Conservation (phyloP, 108 stramenopile genomes). For the Parietichytrium sp. region DNA sequence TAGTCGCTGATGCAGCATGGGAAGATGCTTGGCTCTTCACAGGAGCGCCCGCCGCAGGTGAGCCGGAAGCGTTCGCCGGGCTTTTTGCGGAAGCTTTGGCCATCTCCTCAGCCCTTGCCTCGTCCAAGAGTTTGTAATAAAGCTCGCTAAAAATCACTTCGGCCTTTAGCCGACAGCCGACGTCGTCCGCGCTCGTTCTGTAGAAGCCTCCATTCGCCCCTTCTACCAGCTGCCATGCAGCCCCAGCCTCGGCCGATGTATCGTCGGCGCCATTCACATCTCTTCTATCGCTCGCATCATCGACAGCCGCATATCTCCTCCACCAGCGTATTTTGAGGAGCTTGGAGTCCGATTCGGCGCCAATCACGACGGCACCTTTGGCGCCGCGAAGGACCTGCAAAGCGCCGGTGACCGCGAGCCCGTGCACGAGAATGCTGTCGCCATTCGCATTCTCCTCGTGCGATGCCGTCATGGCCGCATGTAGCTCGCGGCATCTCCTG, state of each 20-base stretch:
- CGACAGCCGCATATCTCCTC: background rate
- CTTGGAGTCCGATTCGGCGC: conserved; percentile 14
- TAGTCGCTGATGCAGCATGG: background rate
- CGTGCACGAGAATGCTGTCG: background rate
- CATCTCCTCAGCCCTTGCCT: background rate
- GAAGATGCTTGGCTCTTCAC: background rate
- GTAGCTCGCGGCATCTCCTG: background rate
- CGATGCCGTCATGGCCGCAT: background rate
- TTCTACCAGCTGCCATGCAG: background rate
- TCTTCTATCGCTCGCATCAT: background rate
- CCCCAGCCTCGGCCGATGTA: background rate
- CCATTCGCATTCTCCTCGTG: background rate
- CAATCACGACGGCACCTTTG: background rate
- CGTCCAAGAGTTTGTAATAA: background rate
- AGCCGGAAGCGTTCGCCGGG: background rate
- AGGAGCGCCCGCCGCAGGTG: too few species aligned
- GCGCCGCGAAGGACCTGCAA: background rate
- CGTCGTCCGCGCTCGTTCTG: background rate
- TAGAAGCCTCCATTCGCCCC: background rate
- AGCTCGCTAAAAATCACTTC: conserved; percentile 6
- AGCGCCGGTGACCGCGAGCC: background rate
- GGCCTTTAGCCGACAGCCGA: background rate
- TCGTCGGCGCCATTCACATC: background rate
- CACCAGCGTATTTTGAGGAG: background rate
- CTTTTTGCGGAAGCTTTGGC: background rate